Conservation (phyloP, 768 basidiomycete species). For the Agaricus subrufescens region DNA sequence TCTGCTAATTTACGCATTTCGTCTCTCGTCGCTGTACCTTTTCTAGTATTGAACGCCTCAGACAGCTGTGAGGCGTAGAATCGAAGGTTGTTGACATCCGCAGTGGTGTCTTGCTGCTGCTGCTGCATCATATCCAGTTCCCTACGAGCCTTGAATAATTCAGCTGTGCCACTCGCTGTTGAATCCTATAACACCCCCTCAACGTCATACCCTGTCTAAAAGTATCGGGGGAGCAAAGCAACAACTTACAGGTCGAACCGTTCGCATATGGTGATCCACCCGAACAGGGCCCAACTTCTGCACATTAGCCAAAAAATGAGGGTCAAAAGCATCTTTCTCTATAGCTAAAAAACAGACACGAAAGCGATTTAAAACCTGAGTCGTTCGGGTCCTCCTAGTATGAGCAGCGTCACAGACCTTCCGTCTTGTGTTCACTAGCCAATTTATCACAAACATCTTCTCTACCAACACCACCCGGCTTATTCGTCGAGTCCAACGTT, state of each 20-base stretch:
- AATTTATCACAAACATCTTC: constrained; percentile 12
- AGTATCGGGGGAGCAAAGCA: neutral
- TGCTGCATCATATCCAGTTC: neutral
- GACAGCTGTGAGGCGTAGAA: neutral
- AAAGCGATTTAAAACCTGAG: neutral
- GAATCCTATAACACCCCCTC: neutral
- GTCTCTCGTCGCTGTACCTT: constrained; percentile 1
- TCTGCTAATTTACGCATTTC: constrained; percentile 48
- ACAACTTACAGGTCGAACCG: neutral
- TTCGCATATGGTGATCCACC: constrained; percentile 48
- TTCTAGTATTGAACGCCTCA: constrained; percentile 2
- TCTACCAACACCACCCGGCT: constrained; percentile 8
- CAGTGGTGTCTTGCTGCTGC: neutral
- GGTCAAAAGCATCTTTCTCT: constrained; percentile 62
- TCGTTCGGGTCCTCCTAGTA: neutral
- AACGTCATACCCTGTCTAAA: neutral
- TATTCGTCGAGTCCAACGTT: constrained; percentile 19
- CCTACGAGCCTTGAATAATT: constrained; percentile 1
- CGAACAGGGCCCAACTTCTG: constrained; percentile 60
- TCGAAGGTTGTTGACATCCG: neutral
- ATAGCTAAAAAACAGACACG: constrained; percentile 37
- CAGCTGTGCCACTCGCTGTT: neutral
- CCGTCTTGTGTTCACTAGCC: constrained; percentile 48
- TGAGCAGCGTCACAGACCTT: constrained; percentile 28
- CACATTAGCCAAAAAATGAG: constrained; percentile 65